These are phyloP conservation scores for Candida glaebosa DNA, from an alignment of 805 yeast species.

Conservation along the genomic window DNA sequence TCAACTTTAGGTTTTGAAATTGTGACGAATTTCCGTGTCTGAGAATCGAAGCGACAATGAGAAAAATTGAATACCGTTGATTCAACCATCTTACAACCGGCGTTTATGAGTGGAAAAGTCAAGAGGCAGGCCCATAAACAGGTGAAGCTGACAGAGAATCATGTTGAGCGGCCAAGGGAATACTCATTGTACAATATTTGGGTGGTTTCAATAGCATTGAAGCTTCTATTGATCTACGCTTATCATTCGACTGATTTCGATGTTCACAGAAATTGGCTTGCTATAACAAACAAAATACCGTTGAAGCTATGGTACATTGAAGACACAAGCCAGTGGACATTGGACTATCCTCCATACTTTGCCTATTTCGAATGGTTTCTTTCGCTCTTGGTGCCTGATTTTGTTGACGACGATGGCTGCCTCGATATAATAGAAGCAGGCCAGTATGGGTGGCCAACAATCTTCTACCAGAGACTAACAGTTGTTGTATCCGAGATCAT, in stretches of 20 bases:
- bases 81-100: neutral
- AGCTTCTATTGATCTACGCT: slow-evolving; percentile 45
- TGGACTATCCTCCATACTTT: slow-evolving; percentile 97
- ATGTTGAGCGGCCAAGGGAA: neutral
- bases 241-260: slow-evolving; percentile 96
- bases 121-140: neutral
- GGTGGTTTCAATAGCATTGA: slow-evolving; percentile 32
- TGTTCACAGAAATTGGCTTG: slow-evolving; percentile 96
- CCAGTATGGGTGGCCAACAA: slow-evolving; percentile 69
- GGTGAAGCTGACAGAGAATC: neutral
- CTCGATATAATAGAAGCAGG: slow-evolving; percentile 66
- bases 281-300: slow-evolving; percentile 78
- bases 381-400: slow-evolving; percentile 63
- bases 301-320: slow-evolving; percentile 80
- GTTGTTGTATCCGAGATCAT: slow-evolving; percentile 77
- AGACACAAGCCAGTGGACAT: slow-evolving; percentile 79
- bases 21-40: neutral
- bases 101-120: neutral
- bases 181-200: slow-evolving; percentile 34
- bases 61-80: neutral
- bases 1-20: no score
- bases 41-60: neutral
- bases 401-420: slow-evolving; percentile 72
- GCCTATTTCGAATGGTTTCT: slow-evolving; percentile 91
- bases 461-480: slow-evolving; percentile 75